phyloP scores from a whole-genome alignment of 352 stramenopile species.

The Globisporangium spiculum region DNA sequence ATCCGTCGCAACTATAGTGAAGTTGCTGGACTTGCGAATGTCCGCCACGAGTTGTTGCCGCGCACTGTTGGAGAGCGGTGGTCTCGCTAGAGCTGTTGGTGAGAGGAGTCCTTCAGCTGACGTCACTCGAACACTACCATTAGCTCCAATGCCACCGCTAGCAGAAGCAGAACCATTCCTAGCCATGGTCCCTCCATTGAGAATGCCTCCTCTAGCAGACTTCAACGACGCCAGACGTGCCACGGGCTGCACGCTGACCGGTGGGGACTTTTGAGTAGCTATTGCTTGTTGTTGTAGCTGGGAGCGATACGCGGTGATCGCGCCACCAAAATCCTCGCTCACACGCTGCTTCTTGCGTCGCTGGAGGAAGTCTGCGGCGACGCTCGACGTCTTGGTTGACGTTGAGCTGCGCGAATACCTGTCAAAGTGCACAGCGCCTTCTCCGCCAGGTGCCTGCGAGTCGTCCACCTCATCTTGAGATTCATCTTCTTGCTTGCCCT shows the following conservation, averaged over 20 bases:
- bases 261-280: neutral
- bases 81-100: neutral
- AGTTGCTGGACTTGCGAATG: slow-evolving; percentile 18
- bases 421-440: neutral
- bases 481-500: slow-evolving; percentile 15
- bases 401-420: slow-evolving; percentile 5
- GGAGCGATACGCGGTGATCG: slow-evolving; percentile 44
- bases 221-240: slow-evolving; percentile 1
- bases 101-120: slow-evolving; percentile 14
- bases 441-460: slow-evolving; percentile 5
- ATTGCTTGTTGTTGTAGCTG: slow-evolving; percentile 13
- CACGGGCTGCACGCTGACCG: slow-evolving; percentile 1
- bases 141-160: neutral
- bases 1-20: slow-evolving; percentile 67
- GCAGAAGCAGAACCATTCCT: neutral
- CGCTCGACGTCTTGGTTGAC: neutral
- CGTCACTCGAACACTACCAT: neutral
- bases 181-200: slow-evolving; percentile 8
- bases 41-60: slow-evolving; percentile 11
- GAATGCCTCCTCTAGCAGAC: slow-evolving; percentile 9
- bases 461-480: slow-evolving; percentile 34
- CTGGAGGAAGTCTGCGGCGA: neutral
- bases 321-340: slow-evolving; percentile 51
- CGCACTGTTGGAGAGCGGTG: slow-evolving; percentile 14
- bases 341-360: slow-evolving; percentile 28